Percentiles rank a stretch among this genome's conserved stretches.
Conservation (phyloP, 768 basidiomycete species). For the Hypholoma fasciculare region DNA sequence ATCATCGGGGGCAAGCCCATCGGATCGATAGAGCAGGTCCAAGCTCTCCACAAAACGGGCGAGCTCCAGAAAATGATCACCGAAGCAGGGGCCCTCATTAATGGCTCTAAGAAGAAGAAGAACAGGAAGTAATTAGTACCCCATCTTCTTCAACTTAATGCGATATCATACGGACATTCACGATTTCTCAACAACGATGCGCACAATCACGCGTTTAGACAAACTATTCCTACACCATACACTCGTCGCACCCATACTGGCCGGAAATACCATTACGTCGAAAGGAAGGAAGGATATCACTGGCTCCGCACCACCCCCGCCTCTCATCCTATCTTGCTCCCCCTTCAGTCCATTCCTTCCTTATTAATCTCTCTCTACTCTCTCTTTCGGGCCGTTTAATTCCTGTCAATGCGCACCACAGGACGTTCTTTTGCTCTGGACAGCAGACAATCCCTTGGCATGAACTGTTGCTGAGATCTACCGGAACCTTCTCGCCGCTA, state of each 20-base stretch:
- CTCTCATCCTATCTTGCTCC: background rate
- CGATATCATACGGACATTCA: conserved; percentile 20
- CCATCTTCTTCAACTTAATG: conserved; percentile 13
- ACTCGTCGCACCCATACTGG: conserved; percentile 3
- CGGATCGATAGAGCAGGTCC: conserved; percentile 52
- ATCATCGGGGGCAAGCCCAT: conserved; percentile 65
- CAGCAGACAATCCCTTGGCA: background rate
- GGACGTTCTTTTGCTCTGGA: background rate
- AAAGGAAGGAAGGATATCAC: background rate
- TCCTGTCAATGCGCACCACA: background rate
- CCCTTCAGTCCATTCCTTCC: conserved; percentile 12
- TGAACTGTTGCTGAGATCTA: background rate
- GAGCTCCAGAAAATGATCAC: conserved; percentile 50
- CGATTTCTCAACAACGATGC: conserved; percentile 9
- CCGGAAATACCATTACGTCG: conserved; percentile 2
- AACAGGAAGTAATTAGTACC: conserved; percentile 31
- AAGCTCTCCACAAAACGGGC: conserved; percentile 47
- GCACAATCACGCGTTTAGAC: background rate
- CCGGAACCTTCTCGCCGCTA: background rate
- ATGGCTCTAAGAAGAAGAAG: conserved; percentile 56
- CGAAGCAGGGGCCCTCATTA: conserved; percentile 58
- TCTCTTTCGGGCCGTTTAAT: background rate
- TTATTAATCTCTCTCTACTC: background rate
- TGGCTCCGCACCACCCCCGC: background rate
- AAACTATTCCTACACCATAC: conserved; percentile 3